Evolutionary conservation across 2,329 filamentous ascomycete genomes (phyloP).

Genomic region (Penicillium sp.): DNA sequence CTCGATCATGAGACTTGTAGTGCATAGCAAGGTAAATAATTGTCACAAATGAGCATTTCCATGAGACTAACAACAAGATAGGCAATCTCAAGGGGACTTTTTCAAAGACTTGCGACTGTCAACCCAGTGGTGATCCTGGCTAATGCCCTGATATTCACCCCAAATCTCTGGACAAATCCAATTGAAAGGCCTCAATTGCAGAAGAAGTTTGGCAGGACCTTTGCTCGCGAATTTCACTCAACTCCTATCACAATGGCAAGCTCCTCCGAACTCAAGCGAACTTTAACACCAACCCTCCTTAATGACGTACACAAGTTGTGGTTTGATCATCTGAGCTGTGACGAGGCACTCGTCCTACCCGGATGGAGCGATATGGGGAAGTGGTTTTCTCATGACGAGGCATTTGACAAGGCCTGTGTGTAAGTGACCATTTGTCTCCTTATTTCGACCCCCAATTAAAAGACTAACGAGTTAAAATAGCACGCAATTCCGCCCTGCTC

Average conservation of each 20-base stretch:
- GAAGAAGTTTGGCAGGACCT: background rate
- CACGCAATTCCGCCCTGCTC: slow-evolving; percentile 18
- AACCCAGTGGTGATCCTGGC: background rate
- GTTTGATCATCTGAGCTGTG: slow-evolving; percentile 22
- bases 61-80: background rate
- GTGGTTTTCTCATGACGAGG: slow-evolving; percentile 19
- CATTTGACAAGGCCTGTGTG: slow-evolving; percentile 22
- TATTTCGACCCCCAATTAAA: background rate
- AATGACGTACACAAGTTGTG: slow-evolving; percentile 23
- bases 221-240: slow-evolving; percentile 2
- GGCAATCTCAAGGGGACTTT: background rate
- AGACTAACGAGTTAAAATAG: slow-evolving; percentile 7
- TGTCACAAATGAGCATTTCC: background rate
- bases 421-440: slow-evolving; percentile 2
- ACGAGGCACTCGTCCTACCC: slow-evolving; percentile 20
- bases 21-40: background rate
- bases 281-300: slow-evolving; percentile 19
- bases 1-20: background rate
- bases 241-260: slow-evolving; percentile 7
- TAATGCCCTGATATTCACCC: background rate
- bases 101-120: background rate
- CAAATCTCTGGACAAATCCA: background rate
- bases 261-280: slow-evolving; percentile 10
- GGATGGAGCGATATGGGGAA: slow-evolving; percentile 18
- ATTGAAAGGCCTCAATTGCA: background rate